A percentile compares a stretch with the other conserved stretches of the same genome.
Evolutionary conservation across 1,139 yeast species (phyloP).

Genomic region (Suhomyces bribrorum): DNA sequence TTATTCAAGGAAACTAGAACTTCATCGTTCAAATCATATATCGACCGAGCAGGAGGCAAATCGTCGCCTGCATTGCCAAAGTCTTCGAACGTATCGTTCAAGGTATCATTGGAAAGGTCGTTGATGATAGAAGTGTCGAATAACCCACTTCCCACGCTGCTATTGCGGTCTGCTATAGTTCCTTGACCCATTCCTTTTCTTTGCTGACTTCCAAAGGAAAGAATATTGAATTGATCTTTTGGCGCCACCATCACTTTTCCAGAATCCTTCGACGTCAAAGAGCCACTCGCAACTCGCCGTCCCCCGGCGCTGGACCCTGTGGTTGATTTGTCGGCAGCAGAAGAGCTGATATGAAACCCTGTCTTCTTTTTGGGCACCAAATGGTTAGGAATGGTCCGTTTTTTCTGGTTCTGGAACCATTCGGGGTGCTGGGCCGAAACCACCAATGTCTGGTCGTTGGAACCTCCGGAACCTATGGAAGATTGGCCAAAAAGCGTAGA

Average conservation of each 20-base stretch:
- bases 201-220: slow-evolving; percentile 42
- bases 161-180: slow-evolving; percentile 14
- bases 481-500: slow-evolving; percentile 12
- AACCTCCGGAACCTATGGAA: slow-evolving; percentile 1
- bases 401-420: slow-evolving; percentile 59
- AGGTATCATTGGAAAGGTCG: slow-evolving; percentile 35
- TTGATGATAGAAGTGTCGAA: slow-evolving; percentile 12
- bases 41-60: slow-evolving; percentile 61
- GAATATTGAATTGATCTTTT: slow-evolving; percentile 35
- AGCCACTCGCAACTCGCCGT: slow-evolving; percentile 9
- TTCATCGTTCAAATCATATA: slow-evolving; percentile 57
- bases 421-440: slow-evolving; percentile 28
- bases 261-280: slow-evolving; percentile 11
- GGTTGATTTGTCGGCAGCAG: slow-evolving; percentile 20
- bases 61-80: slow-evolving; percentile 35
- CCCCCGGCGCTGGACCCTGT: slow-evolving; percentile 3
- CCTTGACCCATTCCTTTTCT: slow-evolving; percentile 17
- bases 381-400: slow-evolving; percentile 61
- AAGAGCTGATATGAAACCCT: slow-evolving; percentile 39
- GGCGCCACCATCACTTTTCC: slow-evolving; percentile 14
- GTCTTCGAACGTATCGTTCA: slow-evolving; percentile 32
- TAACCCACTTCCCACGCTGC: slow-evolving; percentile 12
- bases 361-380: slow-evolving; percentile 46
- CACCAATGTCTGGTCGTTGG: slow-evolving; percentile 6
- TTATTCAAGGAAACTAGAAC: slow-evolving; percentile 35